Conservation (phyloP, 345 rosid species). For the Cardamine chenopodiifolia region DNA sequence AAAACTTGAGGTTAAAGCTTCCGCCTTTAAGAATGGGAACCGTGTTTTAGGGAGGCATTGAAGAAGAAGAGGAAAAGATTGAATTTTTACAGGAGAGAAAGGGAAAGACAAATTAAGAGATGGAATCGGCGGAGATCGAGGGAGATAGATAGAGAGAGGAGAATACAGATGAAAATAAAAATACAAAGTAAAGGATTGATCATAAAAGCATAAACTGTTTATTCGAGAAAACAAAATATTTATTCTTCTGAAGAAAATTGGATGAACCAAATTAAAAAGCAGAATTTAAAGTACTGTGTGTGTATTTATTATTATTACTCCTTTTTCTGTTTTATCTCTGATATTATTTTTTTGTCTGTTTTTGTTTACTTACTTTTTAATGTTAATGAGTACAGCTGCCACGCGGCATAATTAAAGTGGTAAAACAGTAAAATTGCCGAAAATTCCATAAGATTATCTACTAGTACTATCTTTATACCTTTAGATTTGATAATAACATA, state of each 20-base stretch:
- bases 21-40: background rate
- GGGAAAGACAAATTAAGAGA: slow-evolving; percentile 27
- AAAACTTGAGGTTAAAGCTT: background rate
- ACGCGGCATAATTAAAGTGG: slow-evolving; percentile 12
- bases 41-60: slow-evolving; percentile 37
- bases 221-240: background rate
- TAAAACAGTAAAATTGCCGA: background rate
- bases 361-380: background rate
- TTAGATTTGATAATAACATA: background rate
- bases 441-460: slow-evolving; percentile 14
- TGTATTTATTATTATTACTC: background rate
- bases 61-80: background rate
- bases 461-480: too few relatives aligned
- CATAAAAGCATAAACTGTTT: slow-evolving; percentile 34
- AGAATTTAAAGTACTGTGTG: slow-evolving; percentile 18
- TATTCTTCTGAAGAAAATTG: slow-evolving; percentile 25
- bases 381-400: slow-evolving; percentile 22
- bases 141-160: slow-evolving; percentile 32
- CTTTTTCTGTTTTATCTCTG: background rate
- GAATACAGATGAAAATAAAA: background rate
- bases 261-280: slow-evolving; percentile 22
- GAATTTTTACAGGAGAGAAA: background rate
- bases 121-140: slow-evolving; percentile 44
- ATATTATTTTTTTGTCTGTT: background rate
- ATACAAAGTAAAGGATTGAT: background rate